Percentiles rank a stretch among this genome's conserved stretches.
Evolutionary conservation across 73 alveolate genomes (phyloP).

Genomic region (Tetrahymena borealis): DNA sequence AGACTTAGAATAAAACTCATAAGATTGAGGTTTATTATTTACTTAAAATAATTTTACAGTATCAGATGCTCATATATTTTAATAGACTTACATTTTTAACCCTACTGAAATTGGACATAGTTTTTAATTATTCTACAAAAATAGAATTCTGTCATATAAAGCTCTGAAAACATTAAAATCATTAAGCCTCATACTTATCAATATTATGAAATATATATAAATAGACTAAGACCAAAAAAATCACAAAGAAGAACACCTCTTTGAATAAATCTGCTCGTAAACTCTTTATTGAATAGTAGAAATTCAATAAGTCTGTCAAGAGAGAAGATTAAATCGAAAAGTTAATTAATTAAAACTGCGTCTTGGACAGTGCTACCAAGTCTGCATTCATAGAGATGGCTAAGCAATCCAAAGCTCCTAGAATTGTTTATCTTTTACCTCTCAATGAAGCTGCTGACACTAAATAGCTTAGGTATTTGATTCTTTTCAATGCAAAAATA

Average conservation of each 20-base stretch:
- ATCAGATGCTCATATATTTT: not conserved
- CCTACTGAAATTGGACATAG: not conserved
- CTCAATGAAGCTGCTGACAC: not conserved
- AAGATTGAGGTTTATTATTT: not conserved
- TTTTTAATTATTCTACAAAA: not conserved
- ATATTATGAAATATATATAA: not conserved
- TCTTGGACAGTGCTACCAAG: not conserved
- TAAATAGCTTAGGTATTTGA: not conserved
- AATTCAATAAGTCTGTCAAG: not conserved
- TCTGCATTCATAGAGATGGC: not conserved
- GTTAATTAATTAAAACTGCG: not conserved
- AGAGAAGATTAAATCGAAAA: not conserved
- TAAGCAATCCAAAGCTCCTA: not conserved
- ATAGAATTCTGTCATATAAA: not conserved
- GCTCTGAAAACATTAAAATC: not conserved
- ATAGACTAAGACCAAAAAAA: slow-evolving; percentile 1
- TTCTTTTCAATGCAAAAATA: not conserved
- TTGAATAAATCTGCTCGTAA: not conserved
- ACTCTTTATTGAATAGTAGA: not conserved
- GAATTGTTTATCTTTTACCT: not conserved
- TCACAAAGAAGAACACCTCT: not conserved
- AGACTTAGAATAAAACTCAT: slow-evolving; percentile 11
- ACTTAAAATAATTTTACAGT: not conserved
- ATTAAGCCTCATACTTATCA: not conserved
- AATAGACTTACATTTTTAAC: not conserved